Evolutionary conservation across 2,329 filamentous ascomycete species (phyloP).

Genomic region (Blumeria hordei): DNA sequence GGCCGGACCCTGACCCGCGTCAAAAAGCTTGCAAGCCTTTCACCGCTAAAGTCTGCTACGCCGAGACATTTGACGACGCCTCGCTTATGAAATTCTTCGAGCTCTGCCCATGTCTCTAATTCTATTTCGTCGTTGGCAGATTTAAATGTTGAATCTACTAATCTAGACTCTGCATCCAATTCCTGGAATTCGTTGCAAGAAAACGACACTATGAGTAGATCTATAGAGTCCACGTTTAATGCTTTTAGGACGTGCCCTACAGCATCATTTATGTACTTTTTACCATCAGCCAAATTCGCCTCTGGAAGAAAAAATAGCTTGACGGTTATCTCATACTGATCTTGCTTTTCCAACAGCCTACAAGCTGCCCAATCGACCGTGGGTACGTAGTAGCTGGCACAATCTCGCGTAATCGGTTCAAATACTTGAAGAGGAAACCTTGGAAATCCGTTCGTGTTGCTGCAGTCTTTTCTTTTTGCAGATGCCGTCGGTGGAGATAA

Average conservation of each 20-base stretch:
- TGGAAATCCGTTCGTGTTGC: slow-evolving; percentile 13
- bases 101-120: slow-evolving; percentile 39
- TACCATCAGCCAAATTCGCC: slow-evolving; percentile 37
- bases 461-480: slow-evolving; percentile 16
- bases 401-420: slow-evolving; percentile 43
- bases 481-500: slow-evolving; percentile 22
- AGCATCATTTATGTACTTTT: slow-evolving; percentile 51
- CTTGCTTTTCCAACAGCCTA: slow-evolving; percentile 55
- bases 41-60: slow-evolving; percentile 73
- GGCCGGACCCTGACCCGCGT: slow-evolving; percentile 46
- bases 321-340: slow-evolving; percentile 79
- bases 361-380: slow-evolving; percentile 47
- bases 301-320: slow-evolving; percentile 83
- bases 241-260: slow-evolving; percentile 60
- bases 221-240: slow-evolving; percentile 49
- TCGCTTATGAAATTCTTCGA: slow-evolving; percentile 49
- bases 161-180: slow-evolving; percentile 31
- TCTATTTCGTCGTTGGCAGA: slow-evolving; percentile 38
- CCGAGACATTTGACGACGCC: slow-evolving; percentile 57
- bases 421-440: slow-evolving; percentile 9
- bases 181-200: slow-evolving; percentile 84
- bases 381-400: slow-evolving; percentile 47
- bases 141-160: no score
- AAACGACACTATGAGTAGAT: slow-evolving; percentile 81
- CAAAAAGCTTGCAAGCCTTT: slow-evolving; percentile 58